Conservation (phyloP, 768 basidiomycete species). For the Filobasidium floriforme region DNA sequence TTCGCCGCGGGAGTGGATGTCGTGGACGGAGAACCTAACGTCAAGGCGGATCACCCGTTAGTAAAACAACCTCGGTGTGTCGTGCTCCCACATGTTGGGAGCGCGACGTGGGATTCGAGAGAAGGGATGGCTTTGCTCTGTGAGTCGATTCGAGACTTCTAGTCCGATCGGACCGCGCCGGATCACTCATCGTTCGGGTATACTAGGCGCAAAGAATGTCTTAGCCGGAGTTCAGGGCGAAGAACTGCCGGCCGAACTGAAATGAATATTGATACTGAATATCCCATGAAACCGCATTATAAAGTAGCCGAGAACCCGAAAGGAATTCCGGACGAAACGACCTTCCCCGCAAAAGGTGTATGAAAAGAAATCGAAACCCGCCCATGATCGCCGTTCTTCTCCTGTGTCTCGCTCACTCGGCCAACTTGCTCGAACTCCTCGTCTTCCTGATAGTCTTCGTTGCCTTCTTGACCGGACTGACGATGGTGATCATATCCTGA, state of each 20-base stretch:
- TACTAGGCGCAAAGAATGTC: slow-evolving; percentile 15
- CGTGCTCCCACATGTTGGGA: slow-evolving; percentile 83
- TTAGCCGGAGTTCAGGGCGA: slow-evolving; percentile 5
- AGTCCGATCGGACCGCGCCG: background rate
- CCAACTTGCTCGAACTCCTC: background rate
- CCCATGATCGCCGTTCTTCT: background rate
- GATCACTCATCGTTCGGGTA: background rate
- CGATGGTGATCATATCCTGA: background rate
- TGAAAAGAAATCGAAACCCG: background rate
- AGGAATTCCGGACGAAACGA: no score
- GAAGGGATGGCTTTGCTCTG: slow-evolving; percentile 69
- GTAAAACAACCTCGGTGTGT: slow-evolving; percentile 68
- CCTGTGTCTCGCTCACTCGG: background rate
- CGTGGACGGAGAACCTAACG: slow-evolving; percentile 79
- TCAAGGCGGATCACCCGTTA: slow-evolving; percentile 66
- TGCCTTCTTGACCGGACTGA: background rate
- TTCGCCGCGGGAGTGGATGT: slow-evolving; percentile 93
- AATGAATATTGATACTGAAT: background rate
- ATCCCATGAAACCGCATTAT: background rate
- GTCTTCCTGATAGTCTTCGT: slow-evolving; percentile 2
- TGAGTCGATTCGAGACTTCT: slow-evolving; percentile 13
- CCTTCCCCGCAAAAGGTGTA: background rate
- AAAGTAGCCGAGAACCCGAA: background rate
- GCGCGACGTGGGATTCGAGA: slow-evolving; percentile 78
- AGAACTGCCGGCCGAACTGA: slow-evolving; percentile 12